phyloP scores from a whole-genome alignment of 2,329 filamentous ascomycete species.

The Sphaerulina musiva region DNA sequence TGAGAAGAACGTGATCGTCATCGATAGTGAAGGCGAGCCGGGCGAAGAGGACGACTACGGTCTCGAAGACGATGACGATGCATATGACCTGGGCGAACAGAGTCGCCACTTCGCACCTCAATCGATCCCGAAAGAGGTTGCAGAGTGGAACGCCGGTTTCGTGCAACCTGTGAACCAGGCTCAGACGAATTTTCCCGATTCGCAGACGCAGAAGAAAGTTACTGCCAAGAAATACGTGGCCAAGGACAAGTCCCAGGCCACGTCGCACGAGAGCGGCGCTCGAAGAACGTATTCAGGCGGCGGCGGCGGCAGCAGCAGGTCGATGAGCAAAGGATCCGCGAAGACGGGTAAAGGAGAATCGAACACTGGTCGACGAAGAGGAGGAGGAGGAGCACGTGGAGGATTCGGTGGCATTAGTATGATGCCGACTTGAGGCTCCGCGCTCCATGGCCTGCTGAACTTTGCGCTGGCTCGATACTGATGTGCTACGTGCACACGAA shows the following conservation, averaged over 20 bases:
- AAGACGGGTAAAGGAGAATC: conserved; percentile 1
- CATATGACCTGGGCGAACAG: conserved; percentile 30
- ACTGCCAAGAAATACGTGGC: not conserved
- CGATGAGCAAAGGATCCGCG: conserved; percentile 4
- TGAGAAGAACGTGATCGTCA: conserved; percentile 44
- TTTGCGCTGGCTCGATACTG: not conserved
- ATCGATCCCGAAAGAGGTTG: conserved; percentile 7
- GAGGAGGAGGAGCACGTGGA: not conserved
- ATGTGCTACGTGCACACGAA: not conserved
- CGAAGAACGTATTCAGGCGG: conserved; percentile 1
- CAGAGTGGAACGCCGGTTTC: conserved; percentile 7
- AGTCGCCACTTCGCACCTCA: conserved; percentile 1
- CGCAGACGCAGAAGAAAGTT: conserved; percentile 1
- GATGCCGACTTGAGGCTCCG: not conserved
- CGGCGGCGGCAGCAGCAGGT: not conserved
- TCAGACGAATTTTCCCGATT: not conserved
- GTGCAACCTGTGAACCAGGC: conserved; percentile 3
- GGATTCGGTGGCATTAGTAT: not conserved
- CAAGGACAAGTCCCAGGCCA: not conserved
- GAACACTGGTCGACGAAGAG: not conserved
- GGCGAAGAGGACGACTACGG: conserved; percentile 15
- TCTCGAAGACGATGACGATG: not conserved
- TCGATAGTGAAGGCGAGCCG: conserved; percentile 22
- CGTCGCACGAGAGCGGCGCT: not conserved
- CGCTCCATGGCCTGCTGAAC: not conserved